Percentiles rank a stretch among this genome's conserved stretches.
phyloP scores from a whole-genome alignment of 2,329 filamentous ascomycete genomes.

The Aspergillus sp. region DNA sequence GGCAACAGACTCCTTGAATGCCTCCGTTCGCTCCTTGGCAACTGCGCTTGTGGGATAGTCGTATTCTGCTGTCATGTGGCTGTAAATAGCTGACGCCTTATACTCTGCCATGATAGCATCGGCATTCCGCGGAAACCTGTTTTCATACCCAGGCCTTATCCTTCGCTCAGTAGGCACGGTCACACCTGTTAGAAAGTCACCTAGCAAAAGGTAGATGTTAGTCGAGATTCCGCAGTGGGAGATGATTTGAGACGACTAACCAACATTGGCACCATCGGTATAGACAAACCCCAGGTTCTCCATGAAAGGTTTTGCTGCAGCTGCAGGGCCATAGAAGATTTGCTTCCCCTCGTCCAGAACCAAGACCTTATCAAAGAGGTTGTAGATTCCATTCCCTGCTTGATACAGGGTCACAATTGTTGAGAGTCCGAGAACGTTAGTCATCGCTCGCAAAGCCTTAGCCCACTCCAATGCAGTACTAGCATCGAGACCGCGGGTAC shows the following conservation, averaged over 20 bases:
- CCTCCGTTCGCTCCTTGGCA: conserved; percentile 52
- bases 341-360: conserved; percentile 64
- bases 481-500: conserved; percentile 63
- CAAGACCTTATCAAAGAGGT: conserved; percentile 67
- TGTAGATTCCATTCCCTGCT: conserved; percentile 66
- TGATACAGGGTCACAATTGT: conserved; percentile 66
- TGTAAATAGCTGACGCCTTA: conserved; percentile 52
- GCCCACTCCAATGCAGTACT: conserved; percentile 61
- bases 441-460: conserved; percentile 60
- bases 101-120: conserved; percentile 51
- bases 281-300: conserved; percentile 65
- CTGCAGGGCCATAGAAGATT: conserved; percentile 63
- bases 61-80: conserved; percentile 57
- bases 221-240: too few relatives aligned
- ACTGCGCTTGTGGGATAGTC: conserved; percentile 54
- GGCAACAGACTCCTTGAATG: conserved; percentile 56
- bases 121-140: conserved; percentile 45
- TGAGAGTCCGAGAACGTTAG: conserved; percentile 58
- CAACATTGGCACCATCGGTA: conserved; percentile 59
- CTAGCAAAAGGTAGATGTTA: too few relatives aligned
- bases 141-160: conserved; percentile 44
- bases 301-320: conserved; percentile 63
- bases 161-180: conserved; percentile 55
- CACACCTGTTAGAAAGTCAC: conserved; percentile 66
- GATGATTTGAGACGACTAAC: conserved; percentile 31